These are phyloP conservation scores for Panaeolus papilionaceus DNA, from an alignment of 768 basidiomycete genomes.

Conservation along the genomic window DNA sequence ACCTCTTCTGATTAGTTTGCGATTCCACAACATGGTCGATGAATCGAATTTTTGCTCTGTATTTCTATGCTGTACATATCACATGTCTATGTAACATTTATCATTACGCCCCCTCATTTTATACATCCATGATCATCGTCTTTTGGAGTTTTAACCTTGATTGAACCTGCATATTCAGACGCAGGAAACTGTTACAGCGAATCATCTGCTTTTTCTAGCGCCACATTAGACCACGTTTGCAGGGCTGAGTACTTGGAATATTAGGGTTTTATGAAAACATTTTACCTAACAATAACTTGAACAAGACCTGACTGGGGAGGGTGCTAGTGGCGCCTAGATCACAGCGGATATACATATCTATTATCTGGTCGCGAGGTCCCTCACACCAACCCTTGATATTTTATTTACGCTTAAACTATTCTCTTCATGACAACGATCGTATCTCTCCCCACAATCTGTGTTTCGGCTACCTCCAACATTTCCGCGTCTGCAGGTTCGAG, in stretches of 20 bases:
- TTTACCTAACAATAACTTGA: background rate
- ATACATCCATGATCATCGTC: background rate
- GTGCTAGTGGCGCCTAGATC: background rate
- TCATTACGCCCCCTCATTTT: background rate
- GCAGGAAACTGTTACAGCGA: too few relatives aligned
- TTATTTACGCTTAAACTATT: background rate
- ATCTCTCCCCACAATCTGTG: slow-evolving; percentile 43
- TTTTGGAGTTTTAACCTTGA: background rate
- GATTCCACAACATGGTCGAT: background rate
- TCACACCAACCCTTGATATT: background rate
- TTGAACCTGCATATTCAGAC: background rate
- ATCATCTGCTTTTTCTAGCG: too few relatives aligned
- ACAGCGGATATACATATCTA: too few relatives aligned
- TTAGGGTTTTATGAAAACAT: background rate
- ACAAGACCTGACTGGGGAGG: background rate
- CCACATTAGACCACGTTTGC: too few relatives aligned
- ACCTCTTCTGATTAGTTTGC: slow-evolving; percentile 1
- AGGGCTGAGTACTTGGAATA: too few relatives aligned
- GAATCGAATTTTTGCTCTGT: background rate
- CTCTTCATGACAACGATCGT: slow-evolving; percentile 35
- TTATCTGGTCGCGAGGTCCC: too few relatives aligned
- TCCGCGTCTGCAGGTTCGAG: slow-evolving; percentile 15
- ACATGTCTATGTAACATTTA: slow-evolving; percentile 12
- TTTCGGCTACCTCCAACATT: slow-evolving; percentile 35
- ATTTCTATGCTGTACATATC: background rate